These are phyloP conservation scores for Erodium chrysanthum DNA, from an alignment of 441 rosid species.

Conservation along the genomic window DNA sequence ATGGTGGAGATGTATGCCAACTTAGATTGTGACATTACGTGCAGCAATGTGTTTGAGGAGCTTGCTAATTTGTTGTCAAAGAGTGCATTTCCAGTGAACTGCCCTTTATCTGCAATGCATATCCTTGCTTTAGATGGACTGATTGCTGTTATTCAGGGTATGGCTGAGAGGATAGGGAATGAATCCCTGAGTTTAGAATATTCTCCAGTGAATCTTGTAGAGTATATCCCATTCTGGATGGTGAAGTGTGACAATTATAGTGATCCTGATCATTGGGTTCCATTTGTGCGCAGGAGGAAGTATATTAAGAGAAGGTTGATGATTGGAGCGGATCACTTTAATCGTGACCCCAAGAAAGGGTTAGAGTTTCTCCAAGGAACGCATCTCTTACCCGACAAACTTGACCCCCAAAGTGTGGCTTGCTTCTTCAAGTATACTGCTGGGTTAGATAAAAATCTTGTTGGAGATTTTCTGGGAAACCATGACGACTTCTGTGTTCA, in stretches of 20 bases:
- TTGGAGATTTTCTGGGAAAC: slow-evolving; percentile 84
- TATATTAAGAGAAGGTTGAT: slow-evolving; percentile 61
- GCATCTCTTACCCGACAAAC: slow-evolving; percentile 72
- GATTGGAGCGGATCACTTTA: slow-evolving; percentile 84
- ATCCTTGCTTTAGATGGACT: slow-evolving; percentile 82
- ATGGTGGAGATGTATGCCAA: slow-evolving; percentile 80
- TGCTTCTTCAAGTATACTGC: slow-evolving; percentile 74
- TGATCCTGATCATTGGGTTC: slow-evolving; percentile 66
- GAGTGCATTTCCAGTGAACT: slow-evolving; percentile 79
- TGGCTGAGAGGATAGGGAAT: slow-evolving; percentile 63
- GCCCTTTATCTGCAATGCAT: slow-evolving; percentile 79
- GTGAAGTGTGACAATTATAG: slow-evolving; percentile 51
- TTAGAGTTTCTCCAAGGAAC: slow-evolving; percentile 70
- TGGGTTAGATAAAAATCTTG: slow-evolving; percentile 83
- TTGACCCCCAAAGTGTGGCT: slow-evolving; percentile 84
- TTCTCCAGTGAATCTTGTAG: slow-evolving; percentile 31
- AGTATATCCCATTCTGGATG: slow-evolving; percentile 61
- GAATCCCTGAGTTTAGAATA: slow-evolving; percentile 38
- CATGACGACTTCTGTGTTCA: slow-evolving; percentile 83
- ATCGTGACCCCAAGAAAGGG: slow-evolving; percentile 79
- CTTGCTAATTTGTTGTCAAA: slow-evolving; percentile 69
- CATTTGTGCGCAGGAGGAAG: slow-evolving; percentile 62
- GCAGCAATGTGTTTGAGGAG: slow-evolving; percentile 77
- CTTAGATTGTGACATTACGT: slow-evolving; percentile 84
- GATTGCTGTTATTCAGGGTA: slow-evolving; percentile 55